phyloP scores from a whole-genome alignment of 805 yeast genomes.

The Barnettozyma sp. region DNA sequence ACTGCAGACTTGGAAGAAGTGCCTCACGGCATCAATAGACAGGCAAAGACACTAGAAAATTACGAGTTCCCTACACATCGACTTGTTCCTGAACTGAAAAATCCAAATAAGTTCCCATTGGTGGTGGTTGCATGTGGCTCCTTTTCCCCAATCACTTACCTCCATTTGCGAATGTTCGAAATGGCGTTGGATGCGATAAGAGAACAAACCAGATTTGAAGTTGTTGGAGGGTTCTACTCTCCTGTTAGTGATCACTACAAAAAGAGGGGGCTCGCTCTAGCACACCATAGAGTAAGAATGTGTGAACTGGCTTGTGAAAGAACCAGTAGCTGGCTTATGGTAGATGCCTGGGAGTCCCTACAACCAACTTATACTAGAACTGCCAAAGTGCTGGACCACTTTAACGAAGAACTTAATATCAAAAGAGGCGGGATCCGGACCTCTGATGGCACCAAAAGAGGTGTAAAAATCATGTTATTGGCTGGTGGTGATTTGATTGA shows the following conservation, averaged over 20 bases:
- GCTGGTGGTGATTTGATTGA: constrained; percentile 98
- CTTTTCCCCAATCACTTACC: constrained; percentile 89
- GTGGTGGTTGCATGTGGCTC: constrained; percentile 98
- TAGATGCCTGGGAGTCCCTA: constrained; percentile 97
- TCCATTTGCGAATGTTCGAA: constrained; percentile 95
- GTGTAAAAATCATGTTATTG: constrained; percentile 88
- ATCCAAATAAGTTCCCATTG: constrained; percentile 76
- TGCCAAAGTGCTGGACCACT: constrained; percentile 92
- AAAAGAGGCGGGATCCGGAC: constrained; percentile 78
- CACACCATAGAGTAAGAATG: constrained; percentile 92
- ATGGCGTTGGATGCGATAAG: constrained; percentile 94
- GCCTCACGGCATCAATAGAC: constrained; percentile 89
- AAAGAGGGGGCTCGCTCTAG: constrained; percentile 86
- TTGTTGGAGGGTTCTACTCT: constrained; percentile 91
- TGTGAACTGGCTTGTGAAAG: constrained; percentile 97
- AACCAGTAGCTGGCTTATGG: constrained; percentile 97
- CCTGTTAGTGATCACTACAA: constrained; percentile 92
- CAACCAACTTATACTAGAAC: constrained; percentile 90
- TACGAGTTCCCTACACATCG: constrained; percentile 88
- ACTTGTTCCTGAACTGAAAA: constrained; percentile 59
- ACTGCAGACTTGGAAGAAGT: constrained; percentile 95
- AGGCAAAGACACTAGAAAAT: constrained; percentile 60
- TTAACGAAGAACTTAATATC: constrained; percentile 89
- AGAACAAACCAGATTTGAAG: constrained; percentile 91
- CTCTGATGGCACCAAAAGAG: constrained; percentile 54